Conservation (phyloP, 2,329 filamentous ascomycete species). For the Colletotrichum sidae region DNA sequence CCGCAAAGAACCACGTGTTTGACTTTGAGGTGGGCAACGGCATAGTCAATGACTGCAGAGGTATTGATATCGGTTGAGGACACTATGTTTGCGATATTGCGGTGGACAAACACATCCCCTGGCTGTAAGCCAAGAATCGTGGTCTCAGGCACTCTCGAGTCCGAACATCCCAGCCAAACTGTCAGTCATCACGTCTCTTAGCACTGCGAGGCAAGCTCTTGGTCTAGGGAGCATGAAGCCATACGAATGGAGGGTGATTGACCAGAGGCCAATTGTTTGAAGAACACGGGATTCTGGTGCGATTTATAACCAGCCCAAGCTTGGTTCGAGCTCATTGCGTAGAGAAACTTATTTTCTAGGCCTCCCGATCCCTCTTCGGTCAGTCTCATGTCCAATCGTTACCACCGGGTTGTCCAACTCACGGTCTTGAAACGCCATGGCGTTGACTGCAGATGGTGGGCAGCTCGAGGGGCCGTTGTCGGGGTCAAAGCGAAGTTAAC, state of each 20-base stretch:
- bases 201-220: neutral
- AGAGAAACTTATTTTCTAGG: conserved; percentile 68
- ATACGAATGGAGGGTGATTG: conserved; percentile 73
- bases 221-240: neutral
- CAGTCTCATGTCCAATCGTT: neutral
- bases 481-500: no score
- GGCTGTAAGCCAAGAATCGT: conserved; percentile 82
- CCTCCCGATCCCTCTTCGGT: neutral
- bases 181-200: neutral
- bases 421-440: no score
- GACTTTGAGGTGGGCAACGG: conserved; percentile 78
- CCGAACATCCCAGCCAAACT: conserved; percentile 90
- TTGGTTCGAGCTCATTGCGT: conserved; percentile 75
- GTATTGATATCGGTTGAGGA: conserved; percentile 80
- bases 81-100: conserved; percentile 90
- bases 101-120: conserved; percentile 89
- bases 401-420: neutral
- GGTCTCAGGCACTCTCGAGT: conserved; percentile 87
- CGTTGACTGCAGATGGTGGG: no score
- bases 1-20: conserved; percentile 78
- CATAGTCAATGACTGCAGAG: conserved; percentile 81
- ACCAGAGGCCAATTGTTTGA: conserved; percentile 73
- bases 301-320: conserved; percentile 76
- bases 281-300: conserved; percentile 76
- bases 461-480: no score